Conservation (phyloP, 2,329 filamentous ascomycete genomes). For the Phialocephala subalpina region DNA sequence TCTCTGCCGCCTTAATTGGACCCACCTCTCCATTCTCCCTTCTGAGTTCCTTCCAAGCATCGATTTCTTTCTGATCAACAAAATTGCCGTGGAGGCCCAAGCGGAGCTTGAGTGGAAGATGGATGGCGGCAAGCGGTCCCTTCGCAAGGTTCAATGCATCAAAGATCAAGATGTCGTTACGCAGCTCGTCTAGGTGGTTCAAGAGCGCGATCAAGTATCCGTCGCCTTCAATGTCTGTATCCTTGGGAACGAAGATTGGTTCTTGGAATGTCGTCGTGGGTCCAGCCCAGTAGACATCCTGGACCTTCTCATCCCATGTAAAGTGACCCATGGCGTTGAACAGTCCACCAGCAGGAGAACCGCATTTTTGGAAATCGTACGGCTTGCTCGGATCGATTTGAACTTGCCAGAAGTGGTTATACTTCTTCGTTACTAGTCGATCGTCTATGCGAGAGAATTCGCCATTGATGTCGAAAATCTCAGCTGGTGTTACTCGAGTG, state of each 20-base stretch:
- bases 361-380: slow-evolving; percentile 39
- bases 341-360: slow-evolving; percentile 33
- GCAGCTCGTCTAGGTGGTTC: slow-evolving; percentile 49
- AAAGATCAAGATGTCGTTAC: slow-evolving; percentile 47
- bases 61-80: slow-evolving; percentile 45
- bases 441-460: slow-evolving; percentile 39
- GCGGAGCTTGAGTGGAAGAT: slow-evolving; percentile 45
- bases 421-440: slow-evolving; percentile 30
- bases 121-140: slow-evolving; percentile 46
- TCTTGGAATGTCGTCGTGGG: slow-evolving; percentile 44
- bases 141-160: slow-evolving; percentile 43
- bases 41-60: slow-evolving; percentile 50
- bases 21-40: slow-evolving; percentile 48
- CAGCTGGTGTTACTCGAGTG: slow-evolving; percentile 27
- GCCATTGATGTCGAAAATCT: slow-evolving; percentile 31
- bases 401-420: slow-evolving; percentile 37
- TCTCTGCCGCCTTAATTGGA: slow-evolving; percentile 46
- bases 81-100: slow-evolving; percentile 48
- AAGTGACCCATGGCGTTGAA: slow-evolving; percentile 38
- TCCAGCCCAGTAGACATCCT: slow-evolving; percentile 40
- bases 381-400: slow-evolving; percentile 32
- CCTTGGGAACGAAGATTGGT: slow-evolving; percentile 42
- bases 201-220: slow-evolving; percentile 44
- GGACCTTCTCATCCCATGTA: slow-evolving; percentile 27
- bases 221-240: slow-evolving; percentile 42